phyloP scores from a whole-genome alignment of 495 filamentous ascomycete genomes.

The Bacidia gigantensis region DNA sequence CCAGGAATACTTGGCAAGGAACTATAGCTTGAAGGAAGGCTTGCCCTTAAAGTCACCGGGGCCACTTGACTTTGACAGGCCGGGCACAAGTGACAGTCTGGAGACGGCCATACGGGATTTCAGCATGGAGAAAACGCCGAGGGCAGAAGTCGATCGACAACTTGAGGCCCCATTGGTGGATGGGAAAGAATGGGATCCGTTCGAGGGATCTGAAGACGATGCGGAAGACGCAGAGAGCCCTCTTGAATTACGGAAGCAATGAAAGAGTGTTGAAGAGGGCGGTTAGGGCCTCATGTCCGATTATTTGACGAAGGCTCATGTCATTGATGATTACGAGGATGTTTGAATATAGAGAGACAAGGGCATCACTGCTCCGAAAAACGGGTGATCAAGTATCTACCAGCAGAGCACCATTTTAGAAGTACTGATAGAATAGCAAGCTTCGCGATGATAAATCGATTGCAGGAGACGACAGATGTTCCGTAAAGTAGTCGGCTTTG shows the following conservation, averaged over 20 bases:
- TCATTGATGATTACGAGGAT: slow-evolving; percentile 2
- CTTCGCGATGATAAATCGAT: too few relatives aligned
- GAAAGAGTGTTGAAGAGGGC: neutral
- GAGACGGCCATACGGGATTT: slow-evolving; percentile 7
- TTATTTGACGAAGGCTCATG: neutral
- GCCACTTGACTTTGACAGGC: slow-evolving; percentile 3
- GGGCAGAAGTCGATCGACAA: slow-evolving; percentile 14
- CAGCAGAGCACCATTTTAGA: too few relatives aligned
- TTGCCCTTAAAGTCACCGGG: slow-evolving; percentile 19
- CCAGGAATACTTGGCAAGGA: slow-evolving; percentile 45
- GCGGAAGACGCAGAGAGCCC: slow-evolving; percentile 9
- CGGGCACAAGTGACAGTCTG: slow-evolving; percentile 9
- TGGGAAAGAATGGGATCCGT: neutral
- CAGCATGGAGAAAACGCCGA: slow-evolving; percentile 16
- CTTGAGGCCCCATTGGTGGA: slow-evolving; percentile 4
- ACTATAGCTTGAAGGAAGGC: slow-evolving; percentile 42
- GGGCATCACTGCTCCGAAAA: too few relatives aligned
- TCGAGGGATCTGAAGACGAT: slow-evolving; percentile 1
- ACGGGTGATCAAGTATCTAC: too few relatives aligned
- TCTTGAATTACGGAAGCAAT: slow-evolving; percentile 2
- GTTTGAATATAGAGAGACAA: slow-evolving; percentile 4
- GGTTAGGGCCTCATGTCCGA: neutral
- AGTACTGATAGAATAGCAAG: too few relatives aligned
- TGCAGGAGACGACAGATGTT: too few relatives aligned
- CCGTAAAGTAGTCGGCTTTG: too few relatives aligned